Base-by-base conservation (phyloP, 176 grass and related monocot genomes). In the Avena insularis region DNA sequence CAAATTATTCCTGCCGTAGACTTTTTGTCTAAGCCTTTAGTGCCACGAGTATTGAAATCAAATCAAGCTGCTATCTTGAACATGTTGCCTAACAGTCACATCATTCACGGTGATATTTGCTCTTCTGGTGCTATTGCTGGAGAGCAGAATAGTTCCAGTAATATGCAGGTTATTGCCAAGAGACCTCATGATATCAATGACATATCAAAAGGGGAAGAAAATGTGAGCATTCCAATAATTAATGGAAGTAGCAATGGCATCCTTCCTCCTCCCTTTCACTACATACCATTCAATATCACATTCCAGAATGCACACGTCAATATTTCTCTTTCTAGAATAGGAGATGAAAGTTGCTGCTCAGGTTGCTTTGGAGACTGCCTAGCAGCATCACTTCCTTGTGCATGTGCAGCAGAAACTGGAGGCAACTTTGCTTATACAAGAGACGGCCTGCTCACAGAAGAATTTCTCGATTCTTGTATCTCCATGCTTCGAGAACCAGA, bases 181-280 rank as follows among this genome's bases (percentile, higher is more conserved):
- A 80, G 78, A 90, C 88, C 73, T 33, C 88, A 95, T 91, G 88
- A 94, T 95, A 10, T 80, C 21, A 83, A 94, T 53, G 96, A 98
- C 63, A 95, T 98, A 92, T 55, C 91, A 40, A 93, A 91, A 82
- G 96, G 96, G 5, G 79, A 94, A 91, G 96, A 98, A 85, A 47
- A n/a, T 79, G 40, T 98, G 1, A 89, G 43, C 23, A 91, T 98
- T 47, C 90, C 96, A 10, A 89, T 98, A 58, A 79, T 87, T 57
- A 80, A 63, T 63, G 82, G 48, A 75, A 4, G 40, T 33, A 89
- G 87, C 27, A 82, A 48, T 81, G 91, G 87, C n/a, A 85, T 86
- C 84, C 86, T 94, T 68, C 96, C 93, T 33, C 79, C 91, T 64
- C 73, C 60, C 50, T 98, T 98, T 86, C 54, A 82, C 63, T 98